These are phyloP conservation scores for Lepidopterella palustris DNA, from an alignment of 495 filamentous ascomycete genomes.

Conservation along the genomic window DNA sequence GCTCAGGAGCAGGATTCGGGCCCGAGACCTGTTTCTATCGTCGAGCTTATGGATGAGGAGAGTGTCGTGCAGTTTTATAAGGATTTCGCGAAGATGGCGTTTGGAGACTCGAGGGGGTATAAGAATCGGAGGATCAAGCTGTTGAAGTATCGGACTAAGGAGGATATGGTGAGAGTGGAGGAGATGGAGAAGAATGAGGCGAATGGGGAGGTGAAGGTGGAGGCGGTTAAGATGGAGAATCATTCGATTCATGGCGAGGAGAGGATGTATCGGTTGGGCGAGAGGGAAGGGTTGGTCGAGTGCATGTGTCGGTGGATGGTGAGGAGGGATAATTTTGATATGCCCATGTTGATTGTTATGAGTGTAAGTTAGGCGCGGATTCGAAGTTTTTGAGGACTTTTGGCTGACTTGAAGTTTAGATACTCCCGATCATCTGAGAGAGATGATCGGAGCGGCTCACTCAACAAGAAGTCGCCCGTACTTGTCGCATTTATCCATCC, in stretches of 20 bases:
- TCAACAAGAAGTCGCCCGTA: too few species aligned
- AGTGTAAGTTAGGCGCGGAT: too few species aligned
- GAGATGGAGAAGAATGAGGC: slow-evolving; percentile 20
- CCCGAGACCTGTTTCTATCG: slow-evolving; percentile 74
- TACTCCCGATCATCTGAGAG: too few species aligned
- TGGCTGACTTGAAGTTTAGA: too few species aligned
- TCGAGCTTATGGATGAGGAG: slow-evolving; percentile 89
- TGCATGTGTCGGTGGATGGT: slow-evolving; percentile 96
- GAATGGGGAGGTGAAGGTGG: not conserved
- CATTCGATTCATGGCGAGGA: slow-evolving; percentile 64
- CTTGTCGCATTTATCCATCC: too few species aligned
- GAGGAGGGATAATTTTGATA: slow-evolving; percentile 94
- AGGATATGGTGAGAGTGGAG: slow-evolving; percentile 44
- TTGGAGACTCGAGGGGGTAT: slow-evolving; percentile 76
- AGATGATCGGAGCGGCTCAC: too few species aligned
- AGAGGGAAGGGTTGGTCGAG: slow-evolving; percentile 85
- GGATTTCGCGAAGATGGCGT: slow-evolving; percentile 85
- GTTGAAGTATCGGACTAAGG: slow-evolving; percentile 80
- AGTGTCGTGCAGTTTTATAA: slow-evolving; percentile 93
- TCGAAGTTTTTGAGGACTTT: too few species aligned
- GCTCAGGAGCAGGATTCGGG: slow-evolving; percentile 24
- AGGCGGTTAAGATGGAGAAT: slow-evolving; percentile 37
- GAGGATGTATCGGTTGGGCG: slow-evolving; percentile 65
- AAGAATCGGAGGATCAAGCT: slow-evolving; percentile 79
- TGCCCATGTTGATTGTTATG: slow-evolving; percentile 96